These are phyloP conservation scores for Adansonia gregorii DNA, from an alignment of 441 rosid species.

Conservation along the genomic window DNA sequence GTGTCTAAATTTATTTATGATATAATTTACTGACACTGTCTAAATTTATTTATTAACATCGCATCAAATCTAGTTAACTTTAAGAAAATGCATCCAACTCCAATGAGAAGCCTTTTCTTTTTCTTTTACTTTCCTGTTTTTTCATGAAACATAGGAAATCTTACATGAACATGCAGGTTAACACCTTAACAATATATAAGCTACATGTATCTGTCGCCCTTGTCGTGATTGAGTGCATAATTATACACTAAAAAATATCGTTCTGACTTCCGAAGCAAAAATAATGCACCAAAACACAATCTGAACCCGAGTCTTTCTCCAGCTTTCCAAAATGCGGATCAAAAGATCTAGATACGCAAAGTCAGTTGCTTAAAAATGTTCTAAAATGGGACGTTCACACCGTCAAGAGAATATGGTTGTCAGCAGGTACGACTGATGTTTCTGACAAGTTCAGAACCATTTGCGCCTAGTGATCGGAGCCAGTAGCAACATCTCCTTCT, in stretches of 20 bases:
- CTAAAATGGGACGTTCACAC: background rate
- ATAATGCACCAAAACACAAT: background rate
- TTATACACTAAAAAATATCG: conserved; percentile 4
- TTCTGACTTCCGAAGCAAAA: background rate
- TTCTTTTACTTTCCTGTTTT: background rate
- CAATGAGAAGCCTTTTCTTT: background rate
- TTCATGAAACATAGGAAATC: background rate
- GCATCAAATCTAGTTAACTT: too few relatives aligned
- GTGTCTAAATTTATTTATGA: too few relatives aligned
- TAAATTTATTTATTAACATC: too few relatives aligned
- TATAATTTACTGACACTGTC: too few relatives aligned
- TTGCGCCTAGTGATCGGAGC: conserved; percentile 37
- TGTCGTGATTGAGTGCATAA: background rate
- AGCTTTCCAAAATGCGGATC: background rate
- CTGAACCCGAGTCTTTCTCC: background rate
- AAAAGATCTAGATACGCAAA: background rate
- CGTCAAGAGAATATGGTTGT: background rate
- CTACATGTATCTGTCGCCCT: background rate
- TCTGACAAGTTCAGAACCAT: background rate
- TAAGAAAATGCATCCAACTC: background rate
- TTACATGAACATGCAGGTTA: background rate
- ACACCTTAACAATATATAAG: background rate
- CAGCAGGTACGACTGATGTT: background rate
- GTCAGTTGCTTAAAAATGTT: background rate
- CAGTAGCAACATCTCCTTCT: conserved; percentile 44